Base-by-base conservation (phyloP, 2,329 filamentous ascomycete genomes). In the Lachnellula occidentalis region DNA sequence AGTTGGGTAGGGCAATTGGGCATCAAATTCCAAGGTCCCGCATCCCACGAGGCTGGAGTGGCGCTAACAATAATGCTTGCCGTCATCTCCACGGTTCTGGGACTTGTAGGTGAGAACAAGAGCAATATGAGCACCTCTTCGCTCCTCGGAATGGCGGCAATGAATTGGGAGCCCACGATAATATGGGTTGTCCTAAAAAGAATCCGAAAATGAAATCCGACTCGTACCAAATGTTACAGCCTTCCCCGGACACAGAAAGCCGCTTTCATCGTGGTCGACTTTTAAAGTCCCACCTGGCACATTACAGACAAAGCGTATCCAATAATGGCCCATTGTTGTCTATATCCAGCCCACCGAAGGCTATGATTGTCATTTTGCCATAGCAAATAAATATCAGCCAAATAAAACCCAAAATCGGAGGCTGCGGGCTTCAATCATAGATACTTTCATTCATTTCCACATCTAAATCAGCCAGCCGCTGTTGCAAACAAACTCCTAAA, bases 1-100 rank as follows among this genome's bases (percentile, higher is more conserved):
- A 31, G 46, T 48, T 48, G n/a, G n/a, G n/a, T n/a, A n/a, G 46
- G 46, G 46, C 46, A 48, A n/a, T n/a, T n/a, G 46, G 46, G 46
- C 46, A 48, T 48, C 46, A 34, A 48, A 48, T 21, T 17, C 3
- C 36, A 48, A 19, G 31, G 46, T 31, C 34, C 46, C 46, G 15
- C 19, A n/a, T 14, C 24, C 34, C 31, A 34, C 46, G 27, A 48
- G 46, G 31, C 46, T 48, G 46, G 21, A 48, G 11, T 4, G 48
- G 21, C 48, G 48, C 48, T 50, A 50, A 43, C 22, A 39, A 42
- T 6, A 12, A 21, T 19, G 48, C 9, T 14, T 5, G n/a, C 27
- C 27, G 9, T 31, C 27, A 9, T 11, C 3, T 24, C 24, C 24
- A 8, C n/a, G n/a, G n/a, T n/a, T n/a, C n/a, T n/a, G n/a, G n/a